Evolutionary conservation across 306 rosid species (phyloP).

Genomic region (Begonia peltatifolia): DNA sequence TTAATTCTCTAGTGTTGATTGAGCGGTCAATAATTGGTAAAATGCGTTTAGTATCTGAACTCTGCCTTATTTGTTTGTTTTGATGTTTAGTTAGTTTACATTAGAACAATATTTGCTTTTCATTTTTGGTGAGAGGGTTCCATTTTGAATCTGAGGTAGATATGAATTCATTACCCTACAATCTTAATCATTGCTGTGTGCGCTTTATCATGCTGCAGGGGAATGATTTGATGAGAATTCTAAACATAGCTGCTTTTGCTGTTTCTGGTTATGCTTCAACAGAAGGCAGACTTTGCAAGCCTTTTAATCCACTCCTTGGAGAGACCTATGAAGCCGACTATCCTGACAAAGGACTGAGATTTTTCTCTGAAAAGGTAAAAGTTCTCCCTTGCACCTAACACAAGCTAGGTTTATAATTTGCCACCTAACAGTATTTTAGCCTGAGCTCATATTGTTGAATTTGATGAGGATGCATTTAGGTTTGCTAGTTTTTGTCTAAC

Average conservation of each 20-base stretch:
- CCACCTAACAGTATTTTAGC: too few relatives aligned
- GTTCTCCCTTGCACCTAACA: conserved; percentile 2
- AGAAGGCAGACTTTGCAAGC: conserved; percentile 97
- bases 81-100: too few relatives aligned
- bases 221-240: conserved; percentile 87
- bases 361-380: conserved; percentile 85
- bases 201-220: conserved; percentile 56
- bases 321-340: conserved; percentile 96
- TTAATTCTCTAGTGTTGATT: too few relatives aligned
- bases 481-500: conserved; percentile 23
- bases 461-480: too few relatives aligned
- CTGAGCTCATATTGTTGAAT: too few relatives aligned
- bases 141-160: not conserved
- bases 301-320: conserved; percentile 96
- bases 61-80: too few relatives aligned
- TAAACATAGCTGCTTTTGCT: conserved; percentile 86
- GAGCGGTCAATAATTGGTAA: too few relatives aligned
- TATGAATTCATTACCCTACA: not conserved
- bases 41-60: too few relatives aligned
- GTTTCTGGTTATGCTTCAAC: conserved; percentile 97
- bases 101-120: too few relatives aligned
- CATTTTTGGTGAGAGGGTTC: not conserved
- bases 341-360: conserved; percentile 87
- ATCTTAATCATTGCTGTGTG: not conserved
- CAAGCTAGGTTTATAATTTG: too few relatives aligned